phyloP scores from a whole-genome alignment of 441 rosid species.

The Mallotus japonicus region DNA sequence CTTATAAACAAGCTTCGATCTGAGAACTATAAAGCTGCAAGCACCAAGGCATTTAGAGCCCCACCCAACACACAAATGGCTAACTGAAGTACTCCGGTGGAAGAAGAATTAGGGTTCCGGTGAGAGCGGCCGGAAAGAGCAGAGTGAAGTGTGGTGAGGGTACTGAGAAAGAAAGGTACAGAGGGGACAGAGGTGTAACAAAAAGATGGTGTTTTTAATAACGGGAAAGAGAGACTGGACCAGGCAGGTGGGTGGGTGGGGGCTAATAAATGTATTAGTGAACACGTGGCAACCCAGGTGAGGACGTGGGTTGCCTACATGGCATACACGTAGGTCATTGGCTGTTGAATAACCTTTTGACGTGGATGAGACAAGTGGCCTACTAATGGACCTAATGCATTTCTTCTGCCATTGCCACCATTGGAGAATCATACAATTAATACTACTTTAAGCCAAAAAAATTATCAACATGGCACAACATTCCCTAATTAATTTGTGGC shows the following conservation, averaged over 20 bases:
- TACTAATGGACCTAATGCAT: background rate
- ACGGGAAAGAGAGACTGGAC: slow-evolving; percentile 32
- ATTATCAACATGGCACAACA: too few species aligned
- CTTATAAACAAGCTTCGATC: slow-evolving; percentile 2
- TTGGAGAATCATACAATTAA: too few species aligned
- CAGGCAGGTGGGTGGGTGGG: slow-evolving; percentile 15
- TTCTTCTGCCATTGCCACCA: background rate
- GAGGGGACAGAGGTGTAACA: slow-evolving; percentile 16
- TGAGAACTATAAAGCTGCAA: slow-evolving; percentile 8
- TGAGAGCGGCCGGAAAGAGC: slow-evolving; percentile 5
- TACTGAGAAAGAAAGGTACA: background rate
- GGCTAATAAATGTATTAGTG: slow-evolving; percentile 25
- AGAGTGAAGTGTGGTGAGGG: background rate
- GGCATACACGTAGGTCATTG: slow-evolving; percentile 28
- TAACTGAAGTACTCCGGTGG: background rate
- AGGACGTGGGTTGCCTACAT: slow-evolving; percentile 25
- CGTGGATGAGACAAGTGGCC: slow-evolving; percentile 4
- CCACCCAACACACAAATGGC: background rate
- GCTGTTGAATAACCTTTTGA: slow-evolving; percentile 4
- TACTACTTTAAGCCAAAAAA: too few species aligned
- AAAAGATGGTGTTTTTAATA: slow-evolving; percentile 25
- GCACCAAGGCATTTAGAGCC: slow-evolving; percentile 1
- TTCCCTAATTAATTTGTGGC: too few species aligned
- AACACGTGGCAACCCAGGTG: slow-evolving; percentile 22
- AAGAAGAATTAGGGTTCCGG: slow-evolving; percentile 17